Base-by-base conservation (phyloP, 2,329 filamentous ascomycete genomes). In the Paraphoma chrysanthemicola region DNA sequence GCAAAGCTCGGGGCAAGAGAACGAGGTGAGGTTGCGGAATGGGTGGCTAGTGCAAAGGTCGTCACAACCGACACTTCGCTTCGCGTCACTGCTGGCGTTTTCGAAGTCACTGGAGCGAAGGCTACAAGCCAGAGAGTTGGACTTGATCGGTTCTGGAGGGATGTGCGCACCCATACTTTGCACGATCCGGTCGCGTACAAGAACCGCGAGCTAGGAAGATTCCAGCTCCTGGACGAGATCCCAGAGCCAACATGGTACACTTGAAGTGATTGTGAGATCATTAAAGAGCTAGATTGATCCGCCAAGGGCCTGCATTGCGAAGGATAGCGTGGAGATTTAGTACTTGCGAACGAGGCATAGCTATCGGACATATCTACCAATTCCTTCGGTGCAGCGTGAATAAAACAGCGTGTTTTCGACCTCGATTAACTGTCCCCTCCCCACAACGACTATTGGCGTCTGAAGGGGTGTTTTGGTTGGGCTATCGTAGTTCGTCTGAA, bases 161-260 rank as follows among this genome's bases (percentile, higher is more conserved):
- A 90, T 66, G 77, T 89, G n/a, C 74, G 88, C 5, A 89, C 86
- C 4, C 88, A 90, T 73, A 85, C 82, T 0, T 70, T 90, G 64
- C 87, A 90, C 73, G 88, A 90, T 70, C 87, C 87, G 0, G 86
- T 90, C 29, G 84, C 86, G 23, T 89, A 89, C 65, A 89, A 89
- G 80, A 86, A 88, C 54, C 74, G 83, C 3, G 87, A 90, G 72
- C 64, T 89, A 49, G 87, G 87, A 0, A 74, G 83, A 18, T 89
- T 81, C 67, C 78, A 82, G 39, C 65, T 90, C 52, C 64, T 88
- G 48, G 80, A 79, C 12, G 85, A 89, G 75, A 66, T 83, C 10
- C 86, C 86, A 0, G 80, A 83, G 71, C 81, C 84, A 12, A 86
- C 83, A 4, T 88, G 86, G 86, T 89, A 88, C 67, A 88, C 86